These are phyloP conservation scores for Pseudotsuga menziesii DNA, from an alignment of 75 land plant genomes.

Conservation along the genomic window DNA sequence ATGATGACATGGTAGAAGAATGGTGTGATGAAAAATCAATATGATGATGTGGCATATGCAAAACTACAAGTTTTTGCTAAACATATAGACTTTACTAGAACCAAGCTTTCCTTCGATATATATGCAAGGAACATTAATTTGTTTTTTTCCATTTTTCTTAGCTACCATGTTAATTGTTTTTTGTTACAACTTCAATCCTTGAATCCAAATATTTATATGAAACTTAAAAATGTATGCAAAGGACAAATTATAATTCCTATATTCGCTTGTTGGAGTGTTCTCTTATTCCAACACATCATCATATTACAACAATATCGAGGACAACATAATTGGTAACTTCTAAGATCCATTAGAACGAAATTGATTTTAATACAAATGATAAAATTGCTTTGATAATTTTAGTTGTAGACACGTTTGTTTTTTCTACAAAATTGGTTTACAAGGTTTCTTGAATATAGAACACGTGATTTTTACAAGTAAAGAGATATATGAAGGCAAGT, in stretches of 20 bases:
- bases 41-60: too few relatives aligned
- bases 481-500: constrained; percentile 82
- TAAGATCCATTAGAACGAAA: background rate
- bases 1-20: too few relatives aligned
- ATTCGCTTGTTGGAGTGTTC: constrained; percentile 6
- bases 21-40: too few relatives aligned
- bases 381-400: background rate
- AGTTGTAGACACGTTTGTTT: constrained; percentile 58
- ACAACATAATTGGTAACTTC: background rate
- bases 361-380: background rate
- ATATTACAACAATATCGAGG: background rate
- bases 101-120: constrained; percentile 36
- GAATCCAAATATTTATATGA: background rate
- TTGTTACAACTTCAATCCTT: background rate
- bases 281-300: constrained; percentile 4
- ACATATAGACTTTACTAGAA: constrained; percentile 34
- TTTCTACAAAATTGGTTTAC: constrained; percentile 66
- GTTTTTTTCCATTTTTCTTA: background rate
- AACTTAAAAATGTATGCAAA: background rate
- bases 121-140: constrained; percentile 68
- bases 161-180: too few relatives aligned
- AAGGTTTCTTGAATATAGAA: constrained; percentile 63
- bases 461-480: constrained; percentile 45
- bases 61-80: too few relatives aligned
- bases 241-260: background rate